phyloP scores from a whole-genome alignment of 2,329 filamentous ascomycete genomes.

The Alternaria sp. region DNA sequence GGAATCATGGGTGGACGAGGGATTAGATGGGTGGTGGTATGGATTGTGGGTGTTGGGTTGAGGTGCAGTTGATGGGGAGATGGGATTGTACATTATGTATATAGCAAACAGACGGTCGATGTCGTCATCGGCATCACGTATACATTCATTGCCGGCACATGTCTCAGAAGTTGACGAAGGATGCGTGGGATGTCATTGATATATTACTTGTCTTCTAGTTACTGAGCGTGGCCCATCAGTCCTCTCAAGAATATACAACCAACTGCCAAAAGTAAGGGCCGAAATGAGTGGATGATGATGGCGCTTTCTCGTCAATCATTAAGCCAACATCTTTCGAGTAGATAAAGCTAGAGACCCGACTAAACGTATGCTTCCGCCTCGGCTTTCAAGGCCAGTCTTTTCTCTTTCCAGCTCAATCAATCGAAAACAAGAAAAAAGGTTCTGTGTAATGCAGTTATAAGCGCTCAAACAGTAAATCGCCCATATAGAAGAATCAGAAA shows the following conservation, averaged over 20 bases:
- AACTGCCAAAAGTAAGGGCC: conserved; percentile 14
- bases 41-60: no score
- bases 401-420: neutral
- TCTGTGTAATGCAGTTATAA: neutral
- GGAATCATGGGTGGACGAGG: conserved; percentile 92
- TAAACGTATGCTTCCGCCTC: neutral
- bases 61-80: no score
- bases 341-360: neutral
- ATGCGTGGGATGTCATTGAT: neutral
- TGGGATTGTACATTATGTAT: conserved; percentile 15
- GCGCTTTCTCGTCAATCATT: conserved; percentile 35
- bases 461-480: conserved; percentile 32
- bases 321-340: conserved; percentile 9
- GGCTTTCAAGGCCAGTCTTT: neutral
- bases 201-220: conserved; percentile 12
- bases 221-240: neutral
- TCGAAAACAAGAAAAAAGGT: neutral
- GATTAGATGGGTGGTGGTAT: conserved; percentile 16
- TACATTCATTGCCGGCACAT: neutral
- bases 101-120: neutral
- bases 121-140: neutral
- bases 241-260: neutral
- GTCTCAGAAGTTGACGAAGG: neutral
- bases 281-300: conserved; percentile 40
- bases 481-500: conserved; percentile 22